phyloP scores from a whole-genome alignment of 2,329 filamentous ascomycete species.

The Cladosporium sp. region DNA sequence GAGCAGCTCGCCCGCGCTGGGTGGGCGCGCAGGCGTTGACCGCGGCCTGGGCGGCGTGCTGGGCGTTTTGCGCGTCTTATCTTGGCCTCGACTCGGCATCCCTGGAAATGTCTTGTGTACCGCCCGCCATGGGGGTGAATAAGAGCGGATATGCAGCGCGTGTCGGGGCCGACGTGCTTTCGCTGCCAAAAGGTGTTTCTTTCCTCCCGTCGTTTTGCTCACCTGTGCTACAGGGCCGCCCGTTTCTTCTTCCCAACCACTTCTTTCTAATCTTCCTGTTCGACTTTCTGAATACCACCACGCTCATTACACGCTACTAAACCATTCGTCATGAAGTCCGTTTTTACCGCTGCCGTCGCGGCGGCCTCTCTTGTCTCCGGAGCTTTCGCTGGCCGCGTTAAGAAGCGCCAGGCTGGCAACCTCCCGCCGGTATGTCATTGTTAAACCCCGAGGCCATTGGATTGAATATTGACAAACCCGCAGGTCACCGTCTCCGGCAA shows the following conservation, averaged over 20 bases:
- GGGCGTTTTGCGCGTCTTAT: conserved; percentile 6
- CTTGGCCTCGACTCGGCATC: conserved; percentile 10
- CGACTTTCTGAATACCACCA: not conserved
- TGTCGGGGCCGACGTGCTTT: too few relatives aligned
- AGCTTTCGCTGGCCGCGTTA: conserved; percentile 3
- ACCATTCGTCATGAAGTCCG: conserved; percentile 7
- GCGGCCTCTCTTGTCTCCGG: conserved; percentile 8
- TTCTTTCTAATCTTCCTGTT: conserved; percentile 5
- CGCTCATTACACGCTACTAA: conserved; percentile 2
- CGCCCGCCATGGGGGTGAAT: conserved; percentile 4
- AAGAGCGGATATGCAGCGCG: not conserved
- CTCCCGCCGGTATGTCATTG: not conserved
- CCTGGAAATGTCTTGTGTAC: conserved; percentile 12
- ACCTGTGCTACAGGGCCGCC: not conserved
- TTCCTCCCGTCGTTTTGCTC: conserved; percentile 7
- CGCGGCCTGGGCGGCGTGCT: not conserved
- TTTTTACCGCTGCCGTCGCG: conserved; percentile 8
- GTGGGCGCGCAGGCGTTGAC: not conserved
- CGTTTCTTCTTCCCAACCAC: not conserved
- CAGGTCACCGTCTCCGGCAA: conserved; percentile 21
- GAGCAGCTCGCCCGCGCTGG: not conserved
- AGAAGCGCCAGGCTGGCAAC: conserved; percentile 10
- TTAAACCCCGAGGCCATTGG: not conserved
- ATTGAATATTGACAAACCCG: not conserved
- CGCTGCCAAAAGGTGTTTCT: conserved; percentile 1